These are phyloP conservation scores for Sambucus nigra DNA, from an alignment of 129 eudicot species.

Conservation along the genomic window DNA sequence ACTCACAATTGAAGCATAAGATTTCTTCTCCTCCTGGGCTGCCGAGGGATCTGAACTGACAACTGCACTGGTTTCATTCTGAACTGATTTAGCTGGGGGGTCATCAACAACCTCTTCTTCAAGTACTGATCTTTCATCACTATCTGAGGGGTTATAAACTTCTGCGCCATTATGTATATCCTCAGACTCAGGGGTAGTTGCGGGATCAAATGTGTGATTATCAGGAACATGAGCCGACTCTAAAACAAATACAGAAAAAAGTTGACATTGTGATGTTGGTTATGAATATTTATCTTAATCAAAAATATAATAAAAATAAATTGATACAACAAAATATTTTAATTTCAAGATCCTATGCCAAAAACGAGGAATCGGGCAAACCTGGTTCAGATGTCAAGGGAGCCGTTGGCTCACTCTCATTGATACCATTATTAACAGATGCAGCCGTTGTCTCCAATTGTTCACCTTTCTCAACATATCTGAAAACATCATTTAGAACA, in stretches of 20 bases:
- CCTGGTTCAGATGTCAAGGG: slow-evolving; percentile 31
- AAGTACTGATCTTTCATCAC: slow-evolving; percentile 23
- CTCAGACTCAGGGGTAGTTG: not conserved
- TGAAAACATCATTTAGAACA: slow-evolving; percentile 48
- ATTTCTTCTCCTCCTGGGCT: slow-evolving; percentile 40
- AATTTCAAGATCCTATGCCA: too few species aligned
- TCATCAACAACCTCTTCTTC: slow-evolving; percentile 42
- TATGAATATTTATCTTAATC: not conserved
- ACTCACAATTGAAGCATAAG: slow-evolving; percentile 79
- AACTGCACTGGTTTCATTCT: slow-evolving; percentile 10
- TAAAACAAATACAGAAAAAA: slow-evolving; percentile 14
- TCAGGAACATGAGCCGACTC: slow-evolving; percentile 32
- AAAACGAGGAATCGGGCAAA: slow-evolving; percentile 10
- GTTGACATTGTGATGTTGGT: not conserved
- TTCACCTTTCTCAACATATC: slow-evolving; percentile 31
- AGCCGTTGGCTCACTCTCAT: slow-evolving; percentile 6
- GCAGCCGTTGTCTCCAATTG: slow-evolving; percentile 9
- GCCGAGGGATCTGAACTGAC: slow-evolving; percentile 32
- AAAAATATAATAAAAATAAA: not conserved
- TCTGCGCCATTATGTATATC: slow-evolving; percentile 30
- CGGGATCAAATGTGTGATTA: slow-evolving; percentile 20
- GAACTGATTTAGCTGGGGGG: slow-evolving; percentile 17
- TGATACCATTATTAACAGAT: slow-evolving; percentile 12
- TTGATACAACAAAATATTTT: not conserved
- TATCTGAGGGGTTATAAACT: slow-evolving; percentile 35